Percentiles rank a stretch among this genome's conserved stretches.
These are phyloP conservation scores for Paramecium tetraurelia DNA, from an alignment of 73 alveolate species.

Conservation along the genomic window DNA sequence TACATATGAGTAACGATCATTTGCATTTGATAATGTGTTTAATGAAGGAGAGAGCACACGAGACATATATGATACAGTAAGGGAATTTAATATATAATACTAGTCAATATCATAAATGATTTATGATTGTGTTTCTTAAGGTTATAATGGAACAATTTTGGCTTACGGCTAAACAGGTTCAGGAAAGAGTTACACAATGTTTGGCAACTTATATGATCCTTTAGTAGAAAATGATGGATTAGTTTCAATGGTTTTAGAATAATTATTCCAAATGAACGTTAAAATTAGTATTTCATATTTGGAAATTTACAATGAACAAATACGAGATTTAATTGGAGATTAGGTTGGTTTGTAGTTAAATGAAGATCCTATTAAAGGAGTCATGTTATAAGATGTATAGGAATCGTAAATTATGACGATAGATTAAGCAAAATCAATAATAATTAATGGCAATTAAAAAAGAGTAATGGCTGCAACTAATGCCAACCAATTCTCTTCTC, in stretches of 20 bases:
- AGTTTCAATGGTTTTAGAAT: slow-evolving; percentile 91
- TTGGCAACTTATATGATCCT: slow-evolving; percentile 81
- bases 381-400: slow-evolving; percentile 79
- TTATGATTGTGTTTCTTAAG: slow-evolving; percentile 72
- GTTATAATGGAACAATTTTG: slow-evolving; percentile 89
- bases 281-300: slow-evolving; percentile 87
- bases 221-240: slow-evolving; percentile 76
- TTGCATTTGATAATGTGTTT: slow-evolving; percentile 84
- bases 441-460: slow-evolving; percentile 82
- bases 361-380: slow-evolving; percentile 94
- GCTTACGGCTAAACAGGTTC: slow-evolving; percentile 96
- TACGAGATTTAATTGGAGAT: slow-evolving; percentile 84
- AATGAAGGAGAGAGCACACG: slow-evolving; percentile 75
- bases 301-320: slow-evolving; percentile 97
- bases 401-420: slow-evolving; percentile 51
- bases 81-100: slow-evolving; percentile 65
- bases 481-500: slow-evolving; percentile 88
- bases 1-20: slow-evolving; percentile 66
- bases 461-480: slow-evolving; percentile 93
- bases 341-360: slow-evolving; percentile 80
- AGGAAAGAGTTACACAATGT: slow-evolving; percentile 92
- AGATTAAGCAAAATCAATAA: slow-evolving; percentile 75
- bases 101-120: slow-evolving; percentile 67
- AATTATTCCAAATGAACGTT: slow-evolving; percentile 81
- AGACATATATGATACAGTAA: slow-evolving; percentile 79